Conservation (phyloP, 331 rosid genomes). For the Saraca asoca region DNA sequence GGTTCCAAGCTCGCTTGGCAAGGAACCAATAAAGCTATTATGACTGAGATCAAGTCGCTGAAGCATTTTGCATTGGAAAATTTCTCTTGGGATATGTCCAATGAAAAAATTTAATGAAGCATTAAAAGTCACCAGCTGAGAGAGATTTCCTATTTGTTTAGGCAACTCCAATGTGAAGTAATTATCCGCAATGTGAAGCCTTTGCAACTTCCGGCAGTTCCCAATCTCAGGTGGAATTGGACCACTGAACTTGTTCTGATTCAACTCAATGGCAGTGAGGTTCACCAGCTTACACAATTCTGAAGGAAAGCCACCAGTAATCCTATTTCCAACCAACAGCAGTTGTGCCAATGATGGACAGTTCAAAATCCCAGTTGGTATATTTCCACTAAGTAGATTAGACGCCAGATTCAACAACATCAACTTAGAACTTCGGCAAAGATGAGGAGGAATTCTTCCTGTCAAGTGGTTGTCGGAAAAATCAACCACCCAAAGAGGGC, state of each 20-base stretch:
- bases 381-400: constrained; percentile 64
- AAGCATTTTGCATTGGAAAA: constrained; percentile 67
- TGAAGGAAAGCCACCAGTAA: constrained; percentile 78
- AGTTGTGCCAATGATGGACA: constrained; percentile 67
- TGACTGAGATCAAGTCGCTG: constrained; percentile 88
- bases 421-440: constrained; percentile 64
- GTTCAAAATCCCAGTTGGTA: constrained; percentile 66
- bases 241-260: constrained; percentile 75
- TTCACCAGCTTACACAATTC: constrained; percentile 69
- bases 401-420: constrained; percentile 66
- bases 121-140: constrained; percentile 82
- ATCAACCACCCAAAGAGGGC: constrained; percentile 90
- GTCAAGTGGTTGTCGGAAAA: constrained; percentile 66
- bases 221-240: constrained; percentile 65
- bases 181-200: constrained; percentile 84
- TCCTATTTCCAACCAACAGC: constrained; percentile 59
- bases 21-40: constrained; percentile 58
- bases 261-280: constrained; percentile 73
- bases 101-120: constrained; percentile 68
- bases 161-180: constrained; percentile 72
- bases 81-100: constrained; percentile 65
- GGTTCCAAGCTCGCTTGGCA: constrained; percentile 75
- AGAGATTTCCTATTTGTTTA: constrained; percentile 78
- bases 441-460: constrained; percentile 75
- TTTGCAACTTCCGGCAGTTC: constrained; percentile 68